These are phyloP conservation scores for Phytophthora pseudosyringae DNA, from an alignment of 352 stramenopile species.

Conservation along the genomic window DNA sequence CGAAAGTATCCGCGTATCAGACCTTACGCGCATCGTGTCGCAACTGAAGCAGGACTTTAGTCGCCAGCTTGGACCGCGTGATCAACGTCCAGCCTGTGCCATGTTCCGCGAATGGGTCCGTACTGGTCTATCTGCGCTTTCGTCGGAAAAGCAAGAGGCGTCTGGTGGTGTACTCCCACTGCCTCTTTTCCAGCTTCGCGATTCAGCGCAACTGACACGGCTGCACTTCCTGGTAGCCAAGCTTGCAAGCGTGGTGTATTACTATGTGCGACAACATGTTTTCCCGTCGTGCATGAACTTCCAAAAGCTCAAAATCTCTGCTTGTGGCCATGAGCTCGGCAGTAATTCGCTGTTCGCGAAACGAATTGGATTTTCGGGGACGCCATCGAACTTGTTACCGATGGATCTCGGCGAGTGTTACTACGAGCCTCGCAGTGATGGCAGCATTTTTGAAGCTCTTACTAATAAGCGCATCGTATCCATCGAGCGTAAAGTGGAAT, in stretches of 20 bases:
- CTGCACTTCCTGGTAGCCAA: conserved; percentile 95
- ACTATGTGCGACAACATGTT: conserved; percentile 98
- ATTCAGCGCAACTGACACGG: conserved; percentile 95
- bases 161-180: conserved; percentile 89
- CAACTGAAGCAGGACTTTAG: conserved; percentile 91
- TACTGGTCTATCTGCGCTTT: conserved; percentile 46
- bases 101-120: conserved; percentile 85
- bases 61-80: conserved; percentile 80
- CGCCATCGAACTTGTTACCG: conserved; percentile 98
- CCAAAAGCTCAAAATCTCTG: conserved; percentile 98
- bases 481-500: conserved; percentile 85
- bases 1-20: conserved; percentile 85
- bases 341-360: conserved; percentile 98
- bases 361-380: conserved; percentile 99
- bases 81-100: conserved; percentile 77
- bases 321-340: conserved; percentile 99
- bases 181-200: conserved; percentile 97
- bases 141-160: conserved; percentile 34
- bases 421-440: conserved; percentile 98
- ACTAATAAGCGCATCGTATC: conserved; percentile 93
- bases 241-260: conserved; percentile 95
- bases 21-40: conserved; percentile 88
- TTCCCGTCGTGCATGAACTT: conserved; percentile 99
- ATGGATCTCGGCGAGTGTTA: conserved; percentile 98
- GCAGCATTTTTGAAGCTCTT: conserved; percentile 98